A percentile compares a stretch with the other conserved stretches of the same genome.
phyloP scores from a whole-genome alignment of 2,329 filamentous ascomycete species.

The Xylaria sp. region DNA sequence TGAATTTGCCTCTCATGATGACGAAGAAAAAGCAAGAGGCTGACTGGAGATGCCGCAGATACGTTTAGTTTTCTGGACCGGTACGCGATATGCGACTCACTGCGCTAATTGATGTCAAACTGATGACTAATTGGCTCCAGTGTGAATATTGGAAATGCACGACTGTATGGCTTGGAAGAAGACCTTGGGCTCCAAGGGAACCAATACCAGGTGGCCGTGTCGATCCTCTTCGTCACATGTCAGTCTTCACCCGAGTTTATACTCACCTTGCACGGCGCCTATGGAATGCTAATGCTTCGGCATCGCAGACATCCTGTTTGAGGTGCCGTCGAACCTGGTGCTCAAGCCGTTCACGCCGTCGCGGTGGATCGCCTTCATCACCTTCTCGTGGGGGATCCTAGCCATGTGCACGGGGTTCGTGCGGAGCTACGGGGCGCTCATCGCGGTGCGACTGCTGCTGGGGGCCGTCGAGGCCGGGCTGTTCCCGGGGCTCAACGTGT shows the following conservation, averaged over 20 bases:
- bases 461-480: slow-evolving; percentile 54
- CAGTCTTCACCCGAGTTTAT: slow-evolving; percentile 43
- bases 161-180: slow-evolving; percentile 64
- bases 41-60: slow-evolving; percentile 40
- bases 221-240: slow-evolving; percentile 69
- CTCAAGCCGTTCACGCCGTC: slow-evolving; percentile 65
- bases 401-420: slow-evolving; percentile 72
- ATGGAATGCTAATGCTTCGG: slow-evolving; percentile 1
- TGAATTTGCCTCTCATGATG: background rate
- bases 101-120: slow-evolving; percentile 1
- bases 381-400: slow-evolving; percentile 66
- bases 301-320: slow-evolving; percentile 52
- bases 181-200: slow-evolving; percentile 63
- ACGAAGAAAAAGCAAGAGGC: slow-evolving; percentile 2
- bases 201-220: slow-evolving; percentile 71
- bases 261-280: slow-evolving; percentile 1
- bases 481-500: slow-evolving; percentile 35
- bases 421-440: slow-evolving; percentile 63
- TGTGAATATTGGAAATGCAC: slow-evolving; percentile 75
- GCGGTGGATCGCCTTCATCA: slow-evolving; percentile 67
- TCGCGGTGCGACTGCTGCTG: slow-evolving; percentile 70
- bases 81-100: slow-evolving; percentile 42
- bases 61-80: slow-evolving; percentile 76
- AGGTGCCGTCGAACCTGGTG: slow-evolving; percentile 67
- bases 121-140: slow-evolving; percentile 33